Percentiles rank a stretch among this genome's conserved stretches.
phyloP scores from a whole-genome alignment of 805 yeast species.

The Tetrapisispora pingtungensis region DNA sequence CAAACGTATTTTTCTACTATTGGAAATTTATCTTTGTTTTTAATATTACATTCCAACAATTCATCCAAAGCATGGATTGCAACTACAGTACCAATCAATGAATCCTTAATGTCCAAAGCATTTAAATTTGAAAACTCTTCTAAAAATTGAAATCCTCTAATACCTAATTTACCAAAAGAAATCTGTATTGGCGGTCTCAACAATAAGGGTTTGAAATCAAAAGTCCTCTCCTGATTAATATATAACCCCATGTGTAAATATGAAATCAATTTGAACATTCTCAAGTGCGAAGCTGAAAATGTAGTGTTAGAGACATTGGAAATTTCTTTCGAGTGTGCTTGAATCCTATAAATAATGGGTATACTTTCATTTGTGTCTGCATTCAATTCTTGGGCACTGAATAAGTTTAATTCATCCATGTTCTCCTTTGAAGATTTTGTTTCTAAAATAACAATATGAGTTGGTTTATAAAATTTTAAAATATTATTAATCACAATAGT shows the following conservation, averaged over 20 bases:
- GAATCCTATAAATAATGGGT: conserved; percentile 23
- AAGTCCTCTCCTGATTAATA: conserved; percentile 9
- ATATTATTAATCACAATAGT: conserved; percentile 48
- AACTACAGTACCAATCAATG: conserved; percentile 30
- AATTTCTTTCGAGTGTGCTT: conserved; percentile 30
- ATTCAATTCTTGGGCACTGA: conserved; percentile 20
- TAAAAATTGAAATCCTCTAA: conserved; percentile 30
- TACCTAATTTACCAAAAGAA: conserved; percentile 31
- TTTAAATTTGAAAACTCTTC: conserved; percentile 28
- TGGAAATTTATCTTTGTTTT: conserved; percentile 19
- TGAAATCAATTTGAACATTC: conserved; percentile 41
- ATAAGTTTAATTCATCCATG: conserved; percentile 23
- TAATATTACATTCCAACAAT: background rate
- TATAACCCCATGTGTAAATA: conserved; percentile 40
- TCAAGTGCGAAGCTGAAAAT: conserved; percentile 42
- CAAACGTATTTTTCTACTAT: conserved; percentile 8
- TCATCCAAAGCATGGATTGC: conserved; percentile 18
- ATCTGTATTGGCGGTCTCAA: conserved; percentile 33
- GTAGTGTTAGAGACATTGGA: conserved; percentile 5
- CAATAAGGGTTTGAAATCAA: conserved; percentile 37
- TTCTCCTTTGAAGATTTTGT: conserved; percentile 15
- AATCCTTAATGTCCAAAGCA: conserved; percentile 27
- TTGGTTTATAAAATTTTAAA: conserved; percentile 39
- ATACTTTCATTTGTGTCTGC: conserved; percentile 21
- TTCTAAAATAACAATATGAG: conserved; percentile 47